Conservation (phyloP, 2,329 filamentous ascomycete genomes). For the Trichoderma hamatum region DNA sequence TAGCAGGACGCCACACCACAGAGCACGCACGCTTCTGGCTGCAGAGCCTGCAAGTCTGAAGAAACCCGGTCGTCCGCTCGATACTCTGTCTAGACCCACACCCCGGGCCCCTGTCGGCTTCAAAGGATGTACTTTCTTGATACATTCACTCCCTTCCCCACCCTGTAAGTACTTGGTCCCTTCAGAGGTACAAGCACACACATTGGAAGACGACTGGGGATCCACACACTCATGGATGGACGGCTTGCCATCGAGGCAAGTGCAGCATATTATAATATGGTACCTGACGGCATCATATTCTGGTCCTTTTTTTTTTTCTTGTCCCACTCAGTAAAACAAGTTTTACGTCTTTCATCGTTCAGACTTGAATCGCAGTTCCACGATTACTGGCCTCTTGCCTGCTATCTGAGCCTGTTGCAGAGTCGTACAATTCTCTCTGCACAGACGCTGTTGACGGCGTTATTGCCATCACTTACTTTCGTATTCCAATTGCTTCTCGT, state of each 20-base stretch:
- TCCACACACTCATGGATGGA: background rate
- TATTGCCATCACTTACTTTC: background rate
- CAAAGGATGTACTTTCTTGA: background rate
- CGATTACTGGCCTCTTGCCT: background rate
- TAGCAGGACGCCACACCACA: conserved; percentile 8
- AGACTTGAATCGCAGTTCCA: background rate
- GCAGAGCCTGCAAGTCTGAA: conserved; percentile 13
- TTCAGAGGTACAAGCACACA: conserved; percentile 4
- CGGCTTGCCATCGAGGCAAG: background rate
- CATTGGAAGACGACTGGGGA: background rate
- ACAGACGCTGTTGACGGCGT: background rate
- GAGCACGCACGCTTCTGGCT: background rate
- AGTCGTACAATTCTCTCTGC: background rate
- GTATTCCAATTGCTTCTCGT: background rate
- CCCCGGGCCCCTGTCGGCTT: background rate
- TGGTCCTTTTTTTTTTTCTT: conserved; percentile 4
- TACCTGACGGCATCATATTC: conserved; percentile 21
- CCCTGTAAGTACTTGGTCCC: background rate
- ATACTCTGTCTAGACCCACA: background rate
- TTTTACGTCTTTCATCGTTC: background rate
- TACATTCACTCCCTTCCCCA: background rate
- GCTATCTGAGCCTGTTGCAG: background rate
- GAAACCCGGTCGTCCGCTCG: conserved; percentile 11
- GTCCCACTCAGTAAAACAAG: background rate
- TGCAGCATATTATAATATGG: conserved; percentile 14